Evolutionary conservation across 306 rosid species (phyloP).

Genomic region (Hippophae tibetana): DNA sequence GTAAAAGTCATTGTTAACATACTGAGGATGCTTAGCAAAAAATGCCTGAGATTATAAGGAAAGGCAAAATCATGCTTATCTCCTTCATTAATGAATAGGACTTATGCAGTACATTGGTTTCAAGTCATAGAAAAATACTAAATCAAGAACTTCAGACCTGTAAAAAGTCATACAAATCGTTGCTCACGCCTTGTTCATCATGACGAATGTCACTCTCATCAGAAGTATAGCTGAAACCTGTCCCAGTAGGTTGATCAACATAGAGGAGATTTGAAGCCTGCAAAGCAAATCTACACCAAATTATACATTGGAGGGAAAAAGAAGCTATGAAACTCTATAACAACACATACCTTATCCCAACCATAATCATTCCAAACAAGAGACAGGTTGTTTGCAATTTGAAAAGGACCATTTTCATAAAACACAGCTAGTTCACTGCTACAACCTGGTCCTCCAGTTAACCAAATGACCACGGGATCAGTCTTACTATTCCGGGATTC

Average conservation of each 20-base stretch:
- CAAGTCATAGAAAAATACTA: not conserved
- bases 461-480: slow-evolving; percentile 80
- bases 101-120: not conserved
- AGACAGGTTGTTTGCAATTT: slow-evolving; percentile 49
- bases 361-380: slow-evolving; percentile 82
- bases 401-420: slow-evolving; percentile 89
- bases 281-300: slow-evolving; percentile 14
- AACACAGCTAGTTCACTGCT: slow-evolving; percentile 87
- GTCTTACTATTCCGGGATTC: slow-evolving; percentile 57
- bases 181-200: slow-evolving; percentile 71
- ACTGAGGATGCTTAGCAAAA: slow-evolving; percentile 58
- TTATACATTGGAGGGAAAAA: not conserved
- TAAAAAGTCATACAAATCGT: slow-evolving; percentile 75
- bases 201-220: slow-evolving; percentile 61
- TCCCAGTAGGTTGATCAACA: slow-evolving; percentile 86
- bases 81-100: not conserved
- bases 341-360: slow-evolving; percentile 63
- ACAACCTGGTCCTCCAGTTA: slow-evolving; percentile 97
- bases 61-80: not conserved
- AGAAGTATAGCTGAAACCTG: slow-evolving; percentile 83
- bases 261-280: slow-evolving; percentile 79
- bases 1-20: slow-evolving; percentile 62
- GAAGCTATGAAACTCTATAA: not conserved
- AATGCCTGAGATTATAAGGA: slow-evolving; percentile 50
- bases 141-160: slow-evolving; percentile 41